Evolutionary conservation across 257 asterid genomes (phyloP).

Genomic region (Buddleja alternifolia): DNA sequence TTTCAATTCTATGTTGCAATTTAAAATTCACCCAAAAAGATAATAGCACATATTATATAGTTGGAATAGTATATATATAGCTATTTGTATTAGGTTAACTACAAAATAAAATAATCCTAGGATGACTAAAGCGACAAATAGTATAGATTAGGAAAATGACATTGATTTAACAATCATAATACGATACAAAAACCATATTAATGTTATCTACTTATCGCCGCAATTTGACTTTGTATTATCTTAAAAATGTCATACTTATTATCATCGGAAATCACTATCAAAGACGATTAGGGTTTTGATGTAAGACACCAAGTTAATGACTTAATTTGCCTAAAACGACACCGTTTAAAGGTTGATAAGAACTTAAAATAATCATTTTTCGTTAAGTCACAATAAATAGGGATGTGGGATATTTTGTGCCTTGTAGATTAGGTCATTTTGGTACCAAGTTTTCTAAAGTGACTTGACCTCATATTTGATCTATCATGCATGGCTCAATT

Average conservation of each 20-base stretch:
- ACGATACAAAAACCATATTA: neutral
- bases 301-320: neutral
- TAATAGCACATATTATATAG: too few species aligned
- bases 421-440: slow-evolving; percentile 38
- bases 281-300: slow-evolving; percentile 26
- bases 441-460: slow-evolving; percentile 33
- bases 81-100: too few species aligned
- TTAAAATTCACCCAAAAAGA: neutral
- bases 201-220: slow-evolving; percentile 3
- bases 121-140: slow-evolving; percentile 7
- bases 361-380: neutral
- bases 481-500: slow-evolving; percentile 30
- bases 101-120: neutral
- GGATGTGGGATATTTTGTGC: slow-evolving; percentile 27
- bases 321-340: neutral
- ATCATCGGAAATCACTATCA: slow-evolving; percentile 26
- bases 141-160: slow-evolving; percentile 29
- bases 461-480: slow-evolving; percentile 38
- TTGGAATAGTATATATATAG: too few species aligned
- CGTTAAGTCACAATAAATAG: slow-evolving; percentile 11
- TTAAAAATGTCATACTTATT: neutral
- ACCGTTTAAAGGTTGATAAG: too few species aligned
- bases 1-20: neutral
- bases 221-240: slow-evolving; percentile 17
- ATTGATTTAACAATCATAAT: slow-evolving; percentile 12